Percentiles rank a stretch among this genome's conserved stretches.
Conservation (phyloP, 805 yeast species). For the Middelhovenomyces tepae region DNA sequence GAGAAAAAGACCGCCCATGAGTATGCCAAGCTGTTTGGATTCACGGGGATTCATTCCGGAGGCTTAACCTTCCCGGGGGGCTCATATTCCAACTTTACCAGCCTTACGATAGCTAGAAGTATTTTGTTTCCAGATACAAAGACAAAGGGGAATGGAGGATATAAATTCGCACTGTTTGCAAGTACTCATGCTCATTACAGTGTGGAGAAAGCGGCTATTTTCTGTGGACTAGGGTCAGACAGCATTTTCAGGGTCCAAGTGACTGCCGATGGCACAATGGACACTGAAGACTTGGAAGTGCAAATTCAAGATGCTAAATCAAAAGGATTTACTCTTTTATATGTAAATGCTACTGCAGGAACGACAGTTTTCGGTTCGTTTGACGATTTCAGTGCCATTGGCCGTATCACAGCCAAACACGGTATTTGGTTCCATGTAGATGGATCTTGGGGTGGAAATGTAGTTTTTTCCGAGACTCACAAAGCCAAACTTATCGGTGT, state of each 20-base stretch:
- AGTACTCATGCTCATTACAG: slow-evolving; percentile 71
- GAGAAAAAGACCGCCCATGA: slow-evolving; percentile 60
- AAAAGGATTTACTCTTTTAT: slow-evolving; percentile 63
- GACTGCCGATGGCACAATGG: slow-evolving; percentile 48
- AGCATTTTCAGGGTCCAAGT: slow-evolving; percentile 58
- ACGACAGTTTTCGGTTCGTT: slow-evolving; percentile 82
- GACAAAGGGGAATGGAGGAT: slow-evolving; percentile 41
- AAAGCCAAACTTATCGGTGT: slow-evolving; percentile 45
- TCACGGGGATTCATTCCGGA: slow-evolving; percentile 48
- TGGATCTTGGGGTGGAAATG: slow-evolving; percentile 90
- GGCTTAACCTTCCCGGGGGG: slow-evolving; percentile 86
- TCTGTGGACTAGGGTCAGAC: slow-evolving; percentile 60
- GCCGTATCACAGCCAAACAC: slow-evolving; percentile 43
- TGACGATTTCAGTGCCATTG: slow-evolving; percentile 55
- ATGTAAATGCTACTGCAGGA: slow-evolving; percentile 79
- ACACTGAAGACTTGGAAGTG: slow-evolving; percentile 36
- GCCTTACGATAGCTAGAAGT: slow-evolving; percentile 68
- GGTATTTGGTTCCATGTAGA: slow-evolving; percentile 75
- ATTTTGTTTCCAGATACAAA: slow-evolving; percentile 62
- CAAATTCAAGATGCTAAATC: slow-evolving; percentile 36
- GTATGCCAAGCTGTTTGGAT: slow-evolving; percentile 63
- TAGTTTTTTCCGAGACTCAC: slow-evolving; percentile 50
- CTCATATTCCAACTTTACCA: slow-evolving; percentile 75
- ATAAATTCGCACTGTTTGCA: slow-evolving; percentile 61
- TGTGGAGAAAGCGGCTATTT: slow-evolving; percentile 71